Base-by-base conservation (phyloP, 1,284 basidiomycete species). In the Sparassis latifolia region DNA sequence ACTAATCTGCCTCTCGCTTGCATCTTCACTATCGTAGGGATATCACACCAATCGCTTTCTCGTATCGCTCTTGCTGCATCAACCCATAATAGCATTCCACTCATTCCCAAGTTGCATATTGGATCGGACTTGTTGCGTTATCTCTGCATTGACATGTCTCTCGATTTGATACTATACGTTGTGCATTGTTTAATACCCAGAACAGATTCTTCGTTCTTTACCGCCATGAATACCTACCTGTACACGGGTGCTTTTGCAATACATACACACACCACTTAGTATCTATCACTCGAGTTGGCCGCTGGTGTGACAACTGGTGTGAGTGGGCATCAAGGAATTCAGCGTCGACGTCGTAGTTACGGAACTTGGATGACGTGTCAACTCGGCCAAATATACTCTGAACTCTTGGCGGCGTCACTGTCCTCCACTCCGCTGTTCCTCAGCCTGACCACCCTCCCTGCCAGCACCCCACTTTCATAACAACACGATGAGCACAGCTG, bases 401-500 rank as follows among this genome's bases (percentile, higher is more conserved):
- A 20, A 20, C 20, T 20, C 20, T 20, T 20, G 20, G 20, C 20
- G 20, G 20, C 20, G 20, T 20, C 20, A 20, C 20, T 20, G 20
- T 20, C 20, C 20, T 20, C 20, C 20, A 20, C 20, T 20, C 20
- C 20, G 20, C 20, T 20, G 20, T 20, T 20, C 20, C 20, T 20
- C 20, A 20, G 20, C 20, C 20, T 20, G 20, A 20, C 20, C 20
- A 20, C 20, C 20, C 20, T 20, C 20, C 20, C 20, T 20, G 20
- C 20, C 20, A 20, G 20, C 20, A 20, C 20, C 20, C 20, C 20
- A 20, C 20, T 20, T 20, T 20, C 20, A 20, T 20, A 20, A 20
- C 20, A 20, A 53, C 42, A 49, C 46, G 48, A 86, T 85, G 82
- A 77, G 72, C 65, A 71, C 75, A 52, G 79, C 84, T 51, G 86